Percentiles rank a stretch among this genome's conserved stretches.
Conservation (phyloP, 1,139 yeast species). For the Suhomyces taliae region DNA sequence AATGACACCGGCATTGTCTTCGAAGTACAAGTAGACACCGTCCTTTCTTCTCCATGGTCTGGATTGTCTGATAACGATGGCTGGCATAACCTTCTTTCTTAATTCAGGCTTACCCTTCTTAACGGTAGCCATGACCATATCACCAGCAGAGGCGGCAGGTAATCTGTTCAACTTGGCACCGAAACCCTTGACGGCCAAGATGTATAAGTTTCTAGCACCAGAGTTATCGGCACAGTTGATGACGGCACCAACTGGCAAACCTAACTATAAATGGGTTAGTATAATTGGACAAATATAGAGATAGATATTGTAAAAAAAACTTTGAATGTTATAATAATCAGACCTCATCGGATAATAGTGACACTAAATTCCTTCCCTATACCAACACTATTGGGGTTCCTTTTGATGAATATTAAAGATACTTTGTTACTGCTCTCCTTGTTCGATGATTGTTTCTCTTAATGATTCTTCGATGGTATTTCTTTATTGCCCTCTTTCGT, state of each 20-base stretch:
- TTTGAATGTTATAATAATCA: background rate
- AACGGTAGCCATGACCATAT: slow-evolving; percentile 99
- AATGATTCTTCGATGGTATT: too few species aligned
- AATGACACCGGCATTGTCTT: slow-evolving; percentile 99
- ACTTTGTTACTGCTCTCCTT: too few species aligned
- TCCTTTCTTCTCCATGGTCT: slow-evolving; percentile 99
- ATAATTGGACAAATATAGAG: slow-evolving; percentile 4
- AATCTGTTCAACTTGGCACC: slow-evolving; percentile 99
- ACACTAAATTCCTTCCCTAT: too few species aligned
- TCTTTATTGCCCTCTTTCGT: too few species aligned
- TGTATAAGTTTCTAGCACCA: slow-evolving; percentile 99
- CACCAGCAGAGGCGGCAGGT: slow-evolving; percentile 99
- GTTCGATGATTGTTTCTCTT: too few species aligned
- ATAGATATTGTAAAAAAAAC: background rate
- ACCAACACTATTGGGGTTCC: too few species aligned
- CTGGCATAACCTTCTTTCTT: slow-evolving; percentile 99
- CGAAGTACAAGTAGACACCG: slow-evolving; percentile 99
- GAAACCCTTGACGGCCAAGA: slow-evolving; percentile 97
- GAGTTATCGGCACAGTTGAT: slow-evolving; percentile 99
- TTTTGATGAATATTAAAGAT: too few species aligned
- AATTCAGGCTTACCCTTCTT: slow-evolving; percentile 99
- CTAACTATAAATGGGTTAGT: slow-evolving; percentile 56
- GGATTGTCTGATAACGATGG: slow-evolving; percentile 98
- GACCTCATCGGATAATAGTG: too few species aligned
- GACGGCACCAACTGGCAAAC: slow-evolving; percentile 99